Evolutionary conservation across 148 eudicot genomes (phyloP), one percentile per base, ranked within the genome.

Genomic region (Silene uniflora): DNA sequence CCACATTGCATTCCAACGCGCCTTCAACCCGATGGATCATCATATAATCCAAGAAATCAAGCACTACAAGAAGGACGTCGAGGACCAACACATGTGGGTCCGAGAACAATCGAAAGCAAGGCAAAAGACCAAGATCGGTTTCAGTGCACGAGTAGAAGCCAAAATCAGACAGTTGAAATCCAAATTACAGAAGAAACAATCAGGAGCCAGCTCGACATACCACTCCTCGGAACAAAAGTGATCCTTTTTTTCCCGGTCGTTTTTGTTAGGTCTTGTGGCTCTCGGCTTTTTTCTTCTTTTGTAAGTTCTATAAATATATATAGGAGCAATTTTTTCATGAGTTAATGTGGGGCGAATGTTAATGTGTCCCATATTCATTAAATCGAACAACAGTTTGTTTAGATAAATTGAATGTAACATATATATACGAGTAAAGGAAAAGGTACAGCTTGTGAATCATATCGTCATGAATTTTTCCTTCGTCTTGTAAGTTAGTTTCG

Each of bases 1-100:
- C 17, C 92, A 93, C 73, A 83, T 88, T 9, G 85, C 88, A 0
- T 89, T 82, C 82, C 98, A 89, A 65, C 81, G 97, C 52, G 77
- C 84, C 0, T 86, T 89, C 67, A 83, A 87, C 67, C 98, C 98
- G 0, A 73, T 89, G 87, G 94, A 93, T 66, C 98, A 93, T 77
- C 92, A 93, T n/a, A 74, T 89, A 7, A 91, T 93, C 67, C 98
- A 93, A 82, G 94, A 91, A 80, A 93, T 93, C 81, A 92, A 89
- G 79, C 87, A 87, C 79, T 88, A 84, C 61, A 89, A 75, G 87
- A 91, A 91, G 84, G 91, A 91, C 32, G 84, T 89, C 17, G 86
- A 85, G 82, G 91, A 91, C 76, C 81, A 81, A 72, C 75, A 54
- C 19, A 91, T 91, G 97, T 91, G 97, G 97, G 76, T 63, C 2